Percentiles rank a stretch among this genome's conserved stretches.
Conservation (phyloP, 805 yeast species). For the Kockiozyma suomiensis region DNA sequence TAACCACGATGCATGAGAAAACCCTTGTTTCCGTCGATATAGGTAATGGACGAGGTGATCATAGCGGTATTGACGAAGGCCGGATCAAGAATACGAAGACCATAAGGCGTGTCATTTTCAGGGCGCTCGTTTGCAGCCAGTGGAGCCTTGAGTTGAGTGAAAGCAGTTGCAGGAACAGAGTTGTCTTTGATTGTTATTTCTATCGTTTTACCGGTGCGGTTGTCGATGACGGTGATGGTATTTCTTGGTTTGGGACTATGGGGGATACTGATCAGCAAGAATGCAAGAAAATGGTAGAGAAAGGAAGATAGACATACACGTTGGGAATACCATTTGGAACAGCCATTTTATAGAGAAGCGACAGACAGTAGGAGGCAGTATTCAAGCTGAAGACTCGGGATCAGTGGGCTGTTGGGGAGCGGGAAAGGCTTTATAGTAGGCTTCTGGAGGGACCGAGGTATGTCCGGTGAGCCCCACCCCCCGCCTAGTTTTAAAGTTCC, state of each 20-base stretch:
- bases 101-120: slow-evolving; percentile 33
- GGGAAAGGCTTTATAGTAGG: neutral
- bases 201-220: slow-evolving; percentile 32
- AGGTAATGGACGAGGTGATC: slow-evolving; percentile 32
- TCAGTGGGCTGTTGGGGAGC: neutral
- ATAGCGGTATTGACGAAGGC: slow-evolving; percentile 33
- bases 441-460: neutral
- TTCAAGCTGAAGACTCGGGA: neutral
- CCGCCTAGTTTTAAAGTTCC: neutral
- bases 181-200: slow-evolving; percentile 28
- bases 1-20: slow-evolving; percentile 33
- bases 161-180: slow-evolving; percentile 32
- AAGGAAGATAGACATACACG: neutral
- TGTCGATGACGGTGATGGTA: slow-evolving; percentile 32
- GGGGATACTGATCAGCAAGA: neutral
- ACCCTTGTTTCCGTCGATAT: slow-evolving; percentile 33
- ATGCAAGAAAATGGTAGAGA: neutral
- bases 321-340: neutral
- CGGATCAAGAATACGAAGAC: slow-evolving; percentile 31
- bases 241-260: slow-evolving; percentile 15
- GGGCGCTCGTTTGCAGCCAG: slow-evolving; percentile 18
- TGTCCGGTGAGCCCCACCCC: slow-evolving; percentile 12
- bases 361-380: neutral
- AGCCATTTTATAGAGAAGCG: neutral
- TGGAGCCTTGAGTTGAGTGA: slow-evolving; percentile 31